A percentile compares a stretch with the other conserved stretches of the same genome.
Conservation (phyloP, 495 filamentous ascomycete species). For the Bathelium albidoporum region DNA sequence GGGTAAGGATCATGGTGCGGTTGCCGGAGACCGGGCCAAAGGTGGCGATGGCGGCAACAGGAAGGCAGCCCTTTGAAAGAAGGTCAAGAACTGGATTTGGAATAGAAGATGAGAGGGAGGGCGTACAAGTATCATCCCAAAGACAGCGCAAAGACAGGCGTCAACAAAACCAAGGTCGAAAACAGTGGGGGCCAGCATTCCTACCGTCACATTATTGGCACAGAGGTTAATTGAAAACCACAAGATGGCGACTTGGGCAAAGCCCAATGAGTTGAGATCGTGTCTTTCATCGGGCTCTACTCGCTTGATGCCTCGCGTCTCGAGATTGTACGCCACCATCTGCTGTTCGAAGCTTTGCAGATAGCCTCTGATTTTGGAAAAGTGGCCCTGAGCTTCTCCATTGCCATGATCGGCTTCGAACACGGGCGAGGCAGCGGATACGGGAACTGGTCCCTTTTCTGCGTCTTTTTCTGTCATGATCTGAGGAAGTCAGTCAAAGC, state of each 20-base stretch:
- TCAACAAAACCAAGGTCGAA: conserved; percentile 60
- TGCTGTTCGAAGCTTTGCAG: conserved; percentile 23
- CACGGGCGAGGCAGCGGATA: conserved; percentile 3
- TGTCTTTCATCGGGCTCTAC: conserved; percentile 53
- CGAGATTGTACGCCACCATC: conserved; percentile 38
- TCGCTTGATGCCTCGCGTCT: conserved; percentile 58
- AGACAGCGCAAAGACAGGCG: conserved; percentile 52
- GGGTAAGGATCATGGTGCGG: conserved; percentile 59
- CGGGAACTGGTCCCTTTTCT: conserved; percentile 2
- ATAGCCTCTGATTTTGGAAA: conserved; percentile 5
- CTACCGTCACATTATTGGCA: conserved; percentile 65
- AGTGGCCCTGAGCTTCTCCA: neutral
- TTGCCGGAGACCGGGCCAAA: conserved; percentile 64
- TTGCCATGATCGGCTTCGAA: conserved; percentile 5
- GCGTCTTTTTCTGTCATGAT: conserved; percentile 10
- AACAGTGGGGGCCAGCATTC: conserved; percentile 60
- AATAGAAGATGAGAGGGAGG: neutral
- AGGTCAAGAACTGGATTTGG: neutral
- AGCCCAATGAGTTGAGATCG: conserved; percentile 47
- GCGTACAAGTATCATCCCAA: conserved; percentile 38
- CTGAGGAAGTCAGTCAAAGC: conserved; percentile 12
- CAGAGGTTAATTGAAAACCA: conserved; percentile 72
- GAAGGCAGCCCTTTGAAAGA: conserved; percentile 39
- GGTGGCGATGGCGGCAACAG: conserved; percentile 58
- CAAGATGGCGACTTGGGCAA: conserved; percentile 53